A percentile compares a stretch with the other conserved stretches of the same genome.
phyloP scores from a whole-genome alignment of 2,329 filamentous ascomycete species.

The Furcasterigmium furcatum region DNA sequence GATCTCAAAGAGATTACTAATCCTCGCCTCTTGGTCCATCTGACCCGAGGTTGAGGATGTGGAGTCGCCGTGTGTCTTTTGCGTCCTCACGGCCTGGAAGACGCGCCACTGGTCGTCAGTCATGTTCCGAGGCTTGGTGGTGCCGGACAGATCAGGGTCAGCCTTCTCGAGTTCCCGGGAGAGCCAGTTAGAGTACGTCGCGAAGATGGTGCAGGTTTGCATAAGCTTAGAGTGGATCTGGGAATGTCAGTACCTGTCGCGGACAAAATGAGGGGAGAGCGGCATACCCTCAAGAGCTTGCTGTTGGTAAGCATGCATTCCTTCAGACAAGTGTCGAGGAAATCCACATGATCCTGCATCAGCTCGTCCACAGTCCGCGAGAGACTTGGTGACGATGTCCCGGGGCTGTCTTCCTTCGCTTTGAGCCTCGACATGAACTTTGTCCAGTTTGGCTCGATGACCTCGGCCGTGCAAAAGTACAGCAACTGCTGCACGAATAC shows the following conservation, averaged over 20 bases:
- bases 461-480: constrained; percentile 95
- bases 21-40: constrained; percentile 41
- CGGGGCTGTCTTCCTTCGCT: constrained; percentile 44
- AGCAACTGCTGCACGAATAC: constrained; percentile 95
- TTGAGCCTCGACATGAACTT: constrained; percentile 85
- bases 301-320: constrained; percentile 99
- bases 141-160: constrained; percentile 71
- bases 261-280: not conserved
- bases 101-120: constrained; percentile 58
- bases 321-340: constrained; percentile 94
- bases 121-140: constrained; percentile 55
- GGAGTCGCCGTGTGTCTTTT: constrained; percentile 29
- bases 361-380: constrained; percentile 87
- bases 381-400: constrained; percentile 25
- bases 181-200: constrained; percentile 82
- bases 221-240: constrained; percentile 97
- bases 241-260: not conserved
- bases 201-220: constrained; percentile 93
- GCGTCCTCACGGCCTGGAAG: constrained; percentile 47
- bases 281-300: constrained; percentile 85
- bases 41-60: constrained; percentile 30
- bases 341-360: constrained; percentile 99
- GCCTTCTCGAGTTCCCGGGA: constrained; percentile 80
- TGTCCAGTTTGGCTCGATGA: constrained; percentile 97
- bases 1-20: constrained; percentile 80